Evolutionary conservation across 2,329 filamentous ascomycete species (phyloP).

Genomic region (Lachnellula occidentalis): DNA sequence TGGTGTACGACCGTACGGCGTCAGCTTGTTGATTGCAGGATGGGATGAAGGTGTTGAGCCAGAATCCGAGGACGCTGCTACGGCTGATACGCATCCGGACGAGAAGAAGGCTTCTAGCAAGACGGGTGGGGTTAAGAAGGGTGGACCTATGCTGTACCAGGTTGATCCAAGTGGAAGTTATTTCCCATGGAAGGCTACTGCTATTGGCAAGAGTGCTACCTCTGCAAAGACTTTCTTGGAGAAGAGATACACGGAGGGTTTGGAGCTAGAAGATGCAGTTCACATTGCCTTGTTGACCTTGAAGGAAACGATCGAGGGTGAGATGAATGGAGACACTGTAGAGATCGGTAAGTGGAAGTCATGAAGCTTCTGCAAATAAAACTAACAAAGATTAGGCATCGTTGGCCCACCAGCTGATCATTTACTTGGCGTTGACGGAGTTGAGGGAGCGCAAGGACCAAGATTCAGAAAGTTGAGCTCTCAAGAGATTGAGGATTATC

Average conservation of each 20-base stretch:
- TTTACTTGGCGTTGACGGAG: slow-evolving; percentile 83
- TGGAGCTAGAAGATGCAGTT: slow-evolving; percentile 96
- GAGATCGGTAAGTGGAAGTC: slow-evolving; percentile 72
- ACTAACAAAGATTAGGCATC: slow-evolving; percentile 58
- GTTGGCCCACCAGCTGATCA: slow-evolving; percentile 92
- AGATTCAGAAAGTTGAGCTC: slow-evolving; percentile 92
- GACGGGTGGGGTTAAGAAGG: slow-evolving; percentile 92
- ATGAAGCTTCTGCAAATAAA: neutral
- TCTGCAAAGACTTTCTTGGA: slow-evolving; percentile 98
- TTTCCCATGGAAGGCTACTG: slow-evolving; percentile 99
- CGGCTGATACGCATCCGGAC: slow-evolving; percentile 51
- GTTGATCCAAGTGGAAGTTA: slow-evolving; percentile 98
- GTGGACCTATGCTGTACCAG: slow-evolving; percentile 95
- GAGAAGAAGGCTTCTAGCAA: slow-evolving; percentile 75
- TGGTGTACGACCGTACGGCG: slow-evolving; percentile 93
- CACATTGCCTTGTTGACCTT: slow-evolving; percentile 95
- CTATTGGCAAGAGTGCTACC: slow-evolving; percentile 96
- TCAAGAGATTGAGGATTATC: slow-evolving; percentile 98
- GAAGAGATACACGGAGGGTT: slow-evolving; percentile 95
- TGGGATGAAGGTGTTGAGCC: slow-evolving; percentile 97
- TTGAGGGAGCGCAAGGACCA: slow-evolving; percentile 77
- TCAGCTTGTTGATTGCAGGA: slow-evolving; percentile 89
- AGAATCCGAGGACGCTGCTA: slow-evolving; percentile 60
- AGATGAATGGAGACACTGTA: slow-evolving; percentile 98
- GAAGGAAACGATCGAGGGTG: slow-evolving; percentile 98